Conservation (phyloP, 2,329 filamentous ascomycete species). For the Teratosphaeria viscida region DNA sequence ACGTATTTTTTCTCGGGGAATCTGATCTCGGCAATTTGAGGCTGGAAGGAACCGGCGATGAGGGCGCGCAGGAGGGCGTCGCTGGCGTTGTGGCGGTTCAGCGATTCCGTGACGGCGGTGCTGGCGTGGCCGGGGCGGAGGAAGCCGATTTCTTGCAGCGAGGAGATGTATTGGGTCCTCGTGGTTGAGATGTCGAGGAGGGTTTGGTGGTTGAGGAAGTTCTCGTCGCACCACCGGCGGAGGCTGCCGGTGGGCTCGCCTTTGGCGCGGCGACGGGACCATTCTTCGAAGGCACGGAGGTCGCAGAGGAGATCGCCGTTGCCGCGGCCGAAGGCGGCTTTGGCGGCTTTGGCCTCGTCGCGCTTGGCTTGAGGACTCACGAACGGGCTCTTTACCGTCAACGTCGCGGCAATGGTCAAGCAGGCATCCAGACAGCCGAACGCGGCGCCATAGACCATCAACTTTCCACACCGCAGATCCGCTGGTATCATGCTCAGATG, state of each 20-base stretch:
- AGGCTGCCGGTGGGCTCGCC: constrained; percentile 49
- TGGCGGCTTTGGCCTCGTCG: constrained; percentile 68
- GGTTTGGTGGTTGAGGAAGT: constrained; percentile 74
- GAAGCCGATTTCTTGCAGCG: constrained; percentile 78
- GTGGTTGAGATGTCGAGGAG: constrained; percentile 83
- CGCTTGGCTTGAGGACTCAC: constrained; percentile 72
- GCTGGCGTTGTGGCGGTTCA: constrained; percentile 41
- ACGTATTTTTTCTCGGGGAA: constrained; percentile 96
- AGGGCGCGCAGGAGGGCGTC: constrained; percentile 38
- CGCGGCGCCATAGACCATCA: constrained; percentile 89
- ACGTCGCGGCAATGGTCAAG: constrained; percentile 78
- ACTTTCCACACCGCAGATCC: constrained; percentile 82
- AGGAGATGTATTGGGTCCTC: constrained; percentile 71
- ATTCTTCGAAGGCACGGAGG: constrained; percentile 71
- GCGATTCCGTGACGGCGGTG: constrained; percentile 14
- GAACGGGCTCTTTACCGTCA: constrained; percentile 85
- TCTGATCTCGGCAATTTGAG: constrained; percentile 83
- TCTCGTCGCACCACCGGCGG: constrained; percentile 69
- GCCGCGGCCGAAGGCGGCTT: constrained; percentile 58
- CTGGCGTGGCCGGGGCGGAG: constrained; percentile 31
- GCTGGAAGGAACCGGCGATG: constrained; percentile 46
- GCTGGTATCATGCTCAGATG: constrained; percentile 94
- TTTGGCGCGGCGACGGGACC: constrained; percentile 57
- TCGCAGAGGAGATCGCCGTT: constrained; percentile 88
- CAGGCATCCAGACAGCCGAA: constrained; percentile 87